A percentile compares a stretch with the other conserved stretches of the same genome.
phyloP scores from a whole-genome alignment of 805 yeast species.

The Gaillardinia entomophila region DNA sequence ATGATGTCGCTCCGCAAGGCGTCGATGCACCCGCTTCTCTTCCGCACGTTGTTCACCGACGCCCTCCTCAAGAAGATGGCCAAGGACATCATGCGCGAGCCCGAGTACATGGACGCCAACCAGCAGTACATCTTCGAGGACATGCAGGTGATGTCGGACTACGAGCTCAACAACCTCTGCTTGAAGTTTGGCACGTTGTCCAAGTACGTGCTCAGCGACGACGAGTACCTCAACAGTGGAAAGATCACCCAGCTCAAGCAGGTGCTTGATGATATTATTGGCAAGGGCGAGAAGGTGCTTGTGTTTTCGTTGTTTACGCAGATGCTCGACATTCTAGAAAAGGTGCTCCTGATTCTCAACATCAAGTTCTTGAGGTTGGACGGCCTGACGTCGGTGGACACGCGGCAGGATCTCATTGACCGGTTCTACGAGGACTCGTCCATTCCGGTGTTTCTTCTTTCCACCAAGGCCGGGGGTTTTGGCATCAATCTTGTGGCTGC shows the following conservation, averaged over 20 bases:
- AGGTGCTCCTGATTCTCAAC: slow-evolving; percentile 55
- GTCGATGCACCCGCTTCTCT: slow-evolving; percentile 84
- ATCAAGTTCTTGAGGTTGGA: slow-evolving; percentile 80
- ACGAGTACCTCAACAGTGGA: slow-evolving; percentile 60
- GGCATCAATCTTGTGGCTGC: slow-evolving; percentile 97
- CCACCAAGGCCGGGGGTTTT: slow-evolving; percentile 98
- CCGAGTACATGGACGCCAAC: slow-evolving; percentile 76
- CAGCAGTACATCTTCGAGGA: slow-evolving; percentile 77
- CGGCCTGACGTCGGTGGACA: slow-evolving; percentile 91
- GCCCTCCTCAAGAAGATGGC: slow-evolving; percentile 61
- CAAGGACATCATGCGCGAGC: slow-evolving; percentile 71
- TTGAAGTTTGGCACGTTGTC: slow-evolving; percentile 64
- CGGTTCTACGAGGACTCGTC: slow-evolving; percentile 74
- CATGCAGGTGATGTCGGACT: slow-evolving; percentile 92
- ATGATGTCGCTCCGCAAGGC: slow-evolving; percentile 91
- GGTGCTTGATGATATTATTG: slow-evolving; percentile 53
- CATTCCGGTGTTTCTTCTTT: slow-evolving; percentile 80
- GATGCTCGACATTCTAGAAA: slow-evolving; percentile 81
- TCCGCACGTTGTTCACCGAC: slow-evolving; percentile 61
- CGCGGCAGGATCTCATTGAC: slow-evolving; percentile 88
- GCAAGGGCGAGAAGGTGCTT: slow-evolving; percentile 59
- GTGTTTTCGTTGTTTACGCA: slow-evolving; percentile 92
- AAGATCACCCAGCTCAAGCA: slow-evolving; percentile 57
- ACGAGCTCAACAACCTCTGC: slow-evolving; percentile 75
- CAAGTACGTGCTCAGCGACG: slow-evolving; percentile 45